phyloP scores from a whole-genome alignment of 345 rosid genomes.

The Dipteronia sinensis region DNA sequence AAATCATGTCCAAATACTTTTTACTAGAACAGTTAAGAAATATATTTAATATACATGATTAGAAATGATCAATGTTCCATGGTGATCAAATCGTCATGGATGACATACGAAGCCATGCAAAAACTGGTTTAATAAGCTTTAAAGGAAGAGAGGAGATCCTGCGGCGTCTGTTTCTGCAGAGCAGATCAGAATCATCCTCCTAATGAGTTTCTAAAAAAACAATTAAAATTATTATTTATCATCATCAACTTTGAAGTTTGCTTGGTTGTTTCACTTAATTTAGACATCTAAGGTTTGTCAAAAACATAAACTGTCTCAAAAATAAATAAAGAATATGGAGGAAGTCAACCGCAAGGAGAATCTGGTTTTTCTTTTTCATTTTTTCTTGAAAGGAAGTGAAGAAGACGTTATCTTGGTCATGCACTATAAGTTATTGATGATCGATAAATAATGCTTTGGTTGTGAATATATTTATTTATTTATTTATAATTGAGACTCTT shows the following conservation, averaged over 20 bases:
- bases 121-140: background rate
- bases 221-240: background rate
- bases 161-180: background rate
- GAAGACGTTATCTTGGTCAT: background rate
- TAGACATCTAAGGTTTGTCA: background rate
- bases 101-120: background rate
- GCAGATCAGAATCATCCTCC: conserved; percentile 3
- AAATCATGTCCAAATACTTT: too few relatives aligned
- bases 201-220: too few relatives aligned
- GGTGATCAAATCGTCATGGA: background rate
- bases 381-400: background rate
- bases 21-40: too few relatives aligned
- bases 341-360: background rate
- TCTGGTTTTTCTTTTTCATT: background rate
- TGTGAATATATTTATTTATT: too few relatives aligned
- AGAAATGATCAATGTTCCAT: background rate
- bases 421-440: too few relatives aligned
- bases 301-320: background rate
- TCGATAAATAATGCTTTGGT: background rate
- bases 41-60: background rate
- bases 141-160: background rate
- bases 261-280: background rate
- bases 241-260: background rate
- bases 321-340: background rate
- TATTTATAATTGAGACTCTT: background rate